phyloP scores from a whole-genome alignment of 495 filamentous ascomycete species.

The Penicillium nucicola region DNA sequence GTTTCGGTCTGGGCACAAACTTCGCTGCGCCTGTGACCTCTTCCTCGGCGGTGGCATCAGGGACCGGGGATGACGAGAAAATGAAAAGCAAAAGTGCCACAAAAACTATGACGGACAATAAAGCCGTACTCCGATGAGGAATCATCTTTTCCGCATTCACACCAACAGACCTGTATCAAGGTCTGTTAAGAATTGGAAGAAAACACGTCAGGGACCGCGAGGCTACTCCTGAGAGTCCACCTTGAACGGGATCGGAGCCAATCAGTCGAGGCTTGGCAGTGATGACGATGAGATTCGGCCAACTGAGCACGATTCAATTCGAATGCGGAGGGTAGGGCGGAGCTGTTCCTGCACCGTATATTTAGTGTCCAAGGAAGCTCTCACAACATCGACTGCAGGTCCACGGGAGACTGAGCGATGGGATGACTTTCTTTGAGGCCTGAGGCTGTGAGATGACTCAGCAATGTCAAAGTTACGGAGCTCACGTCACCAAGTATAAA shows the following conservation, averaged over 20 bases:
- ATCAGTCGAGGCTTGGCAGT: constrained; percentile 7
- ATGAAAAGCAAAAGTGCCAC: constrained; percentile 44
- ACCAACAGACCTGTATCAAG: constrained; percentile 1
- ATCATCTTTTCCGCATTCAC: constrained; percentile 32
- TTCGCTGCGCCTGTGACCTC: constrained; percentile 28
- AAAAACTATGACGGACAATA: constrained; percentile 42
- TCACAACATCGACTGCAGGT: too few species aligned
- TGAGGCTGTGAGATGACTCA: too few species aligned
- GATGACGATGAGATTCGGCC: neutral
- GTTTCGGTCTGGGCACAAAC: constrained; percentile 38
- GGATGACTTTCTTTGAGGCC: too few species aligned
- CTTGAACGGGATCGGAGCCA: constrained; percentile 15
- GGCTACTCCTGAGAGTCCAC: constrained; percentile 12
- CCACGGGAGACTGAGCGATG: too few species aligned
- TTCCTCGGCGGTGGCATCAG: constrained; percentile 22
- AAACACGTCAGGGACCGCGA: constrained; percentile 7
- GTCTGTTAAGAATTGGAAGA: constrained; percentile 1
- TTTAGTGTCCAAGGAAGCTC: too few species aligned
- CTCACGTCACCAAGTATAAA: too few species aligned
- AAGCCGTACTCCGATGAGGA: constrained; percentile 40
- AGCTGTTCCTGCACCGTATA: too few species aligned
- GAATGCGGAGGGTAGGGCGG: neutral
- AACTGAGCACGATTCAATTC: neutral
- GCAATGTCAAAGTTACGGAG: too few species aligned
- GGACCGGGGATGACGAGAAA: constrained; percentile 40